phyloP scores from a whole-genome alignment of 345 rosid species.

The Pelargonium nanum region DNA sequence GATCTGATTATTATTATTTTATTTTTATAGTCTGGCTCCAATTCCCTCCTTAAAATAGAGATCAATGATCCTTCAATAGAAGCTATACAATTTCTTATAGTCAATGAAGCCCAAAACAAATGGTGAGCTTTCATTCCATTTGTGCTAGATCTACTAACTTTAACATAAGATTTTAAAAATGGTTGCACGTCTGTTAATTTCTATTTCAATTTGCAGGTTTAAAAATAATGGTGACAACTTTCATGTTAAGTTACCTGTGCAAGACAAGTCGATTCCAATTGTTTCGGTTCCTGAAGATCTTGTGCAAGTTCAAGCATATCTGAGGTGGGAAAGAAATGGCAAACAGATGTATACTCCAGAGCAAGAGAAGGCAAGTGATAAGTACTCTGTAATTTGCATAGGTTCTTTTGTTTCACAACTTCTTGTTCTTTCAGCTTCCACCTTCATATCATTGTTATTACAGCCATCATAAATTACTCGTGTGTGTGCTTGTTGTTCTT shows the following conservation, averaged over 20 bases:
- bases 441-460: no score
- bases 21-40: conserved; percentile 48
- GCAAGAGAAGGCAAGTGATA: conserved; percentile 51
- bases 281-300: conserved; percentile 82
- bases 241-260: conserved; percentile 52
- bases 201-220: conserved; percentile 41
- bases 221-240: conserved; percentile 82
- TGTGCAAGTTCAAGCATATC: conserved; percentile 85
- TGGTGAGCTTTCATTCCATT: conserved; percentile 41
- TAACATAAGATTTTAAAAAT: neutral
- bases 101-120: conserved; percentile 70
- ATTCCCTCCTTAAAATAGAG: conserved; percentile 58
- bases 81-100: conserved; percentile 83
- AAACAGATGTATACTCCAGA: conserved; percentile 77
- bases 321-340: conserved; percentile 97
- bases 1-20: neutral
- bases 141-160: neutral
- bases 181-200: conserved; percentile 1
- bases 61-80: conserved; percentile 66
- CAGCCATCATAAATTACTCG: neutral
- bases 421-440: neutral
- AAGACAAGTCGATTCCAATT: conserved; percentile 30
- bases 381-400: neutral
- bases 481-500: neutral
- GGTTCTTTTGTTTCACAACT: neutral